Evolutionary conservation across 2,329 filamentous ascomycete species (phyloP).

Genomic region (Orbilia ellipsospora): DNA sequence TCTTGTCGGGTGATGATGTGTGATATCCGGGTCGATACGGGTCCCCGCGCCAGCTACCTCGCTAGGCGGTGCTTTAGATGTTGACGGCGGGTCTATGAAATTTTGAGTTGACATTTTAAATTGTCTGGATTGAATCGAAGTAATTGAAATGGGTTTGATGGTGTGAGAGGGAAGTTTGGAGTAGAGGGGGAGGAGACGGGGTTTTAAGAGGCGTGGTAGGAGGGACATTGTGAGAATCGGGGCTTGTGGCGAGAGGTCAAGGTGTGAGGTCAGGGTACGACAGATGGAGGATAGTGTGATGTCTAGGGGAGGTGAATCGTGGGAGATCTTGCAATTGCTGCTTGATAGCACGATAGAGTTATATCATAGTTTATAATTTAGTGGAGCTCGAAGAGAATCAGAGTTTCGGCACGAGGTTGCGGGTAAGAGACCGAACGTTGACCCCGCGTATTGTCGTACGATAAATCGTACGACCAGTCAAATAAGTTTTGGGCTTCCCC

Average conservation of each 20-base stretch:
- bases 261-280: neutral
- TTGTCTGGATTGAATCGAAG: conserved; percentile 3
- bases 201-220: conserved; percentile 30
- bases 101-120: conserved; percentile 29
- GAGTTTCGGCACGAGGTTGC: conserved; percentile 16
- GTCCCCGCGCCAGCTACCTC: conserved; percentile 22
- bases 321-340: conserved; percentile 1
- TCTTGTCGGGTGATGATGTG: conserved; percentile 19
- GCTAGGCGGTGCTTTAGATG: conserved; percentile 28
- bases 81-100: conserved; percentile 27
- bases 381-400: neutral
- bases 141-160: neutral
- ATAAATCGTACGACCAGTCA: too few relatives aligned
- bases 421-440: neutral
- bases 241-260: neutral
- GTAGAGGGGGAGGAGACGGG: conserved; percentile 3
- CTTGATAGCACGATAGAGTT: neutral
- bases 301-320: neutral
- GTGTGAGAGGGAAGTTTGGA: neutral
- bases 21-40: conserved; percentile 44
- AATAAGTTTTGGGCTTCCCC: too few relatives aligned
- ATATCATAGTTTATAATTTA: neutral
- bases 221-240: conserved; percentile 9
- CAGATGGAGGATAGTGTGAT: conserved; percentile 5
- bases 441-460: neutral